Percentiles rank a stretch among this genome's conserved stretches.
Evolutionary conservation across 208 protist genomes (phyloP).

Genomic region (Acanthamoeba triangularis): DNA sequence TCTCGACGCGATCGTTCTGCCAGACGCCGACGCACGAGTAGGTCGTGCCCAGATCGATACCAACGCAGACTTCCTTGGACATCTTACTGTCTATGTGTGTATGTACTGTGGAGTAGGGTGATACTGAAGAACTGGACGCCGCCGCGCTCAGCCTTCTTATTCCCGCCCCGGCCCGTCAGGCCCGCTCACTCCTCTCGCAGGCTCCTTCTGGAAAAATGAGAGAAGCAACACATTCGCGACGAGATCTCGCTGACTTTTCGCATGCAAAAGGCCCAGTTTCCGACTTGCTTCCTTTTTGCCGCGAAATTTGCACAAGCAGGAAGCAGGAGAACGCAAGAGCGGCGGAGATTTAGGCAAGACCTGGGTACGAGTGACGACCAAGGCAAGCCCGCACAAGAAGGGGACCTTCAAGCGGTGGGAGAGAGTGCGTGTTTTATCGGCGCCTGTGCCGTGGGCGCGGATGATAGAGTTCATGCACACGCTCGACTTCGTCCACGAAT

Average conservation of each 20-base stretch:
- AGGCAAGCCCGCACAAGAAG: too few species aligned
- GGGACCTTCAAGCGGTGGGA: too few species aligned
- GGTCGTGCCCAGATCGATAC: constrained; percentile 95
- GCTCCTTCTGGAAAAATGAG: constrained; percentile 24
- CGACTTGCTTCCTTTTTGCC: background rate
- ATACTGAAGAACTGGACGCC: background rate
- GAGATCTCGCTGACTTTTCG: constrained; percentile 22
- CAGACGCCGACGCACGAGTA: constrained; percentile 97
- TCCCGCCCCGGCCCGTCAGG: background rate
- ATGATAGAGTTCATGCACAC: background rate
- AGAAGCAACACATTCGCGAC: background rate
- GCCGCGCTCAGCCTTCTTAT: background rate
- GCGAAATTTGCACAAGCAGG: background rate
- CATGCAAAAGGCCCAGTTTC: background rate
- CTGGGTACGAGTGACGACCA: too few species aligned
- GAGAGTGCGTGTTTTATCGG: too few species aligned
- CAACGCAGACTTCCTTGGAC: constrained; percentile 84
- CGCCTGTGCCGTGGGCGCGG: too few species aligned
- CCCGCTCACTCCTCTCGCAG: background rate
- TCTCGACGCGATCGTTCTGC: constrained; percentile 90
- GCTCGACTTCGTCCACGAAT: constrained; percentile 31
- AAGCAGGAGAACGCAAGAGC: background rate
- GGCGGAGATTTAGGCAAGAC: background rate
- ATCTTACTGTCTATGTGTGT: constrained; percentile 36
- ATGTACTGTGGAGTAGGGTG: constrained; percentile 71